Conservation (phyloP, 164 flowering plant genomes). For the Magnolia changhungtana region DNA sequence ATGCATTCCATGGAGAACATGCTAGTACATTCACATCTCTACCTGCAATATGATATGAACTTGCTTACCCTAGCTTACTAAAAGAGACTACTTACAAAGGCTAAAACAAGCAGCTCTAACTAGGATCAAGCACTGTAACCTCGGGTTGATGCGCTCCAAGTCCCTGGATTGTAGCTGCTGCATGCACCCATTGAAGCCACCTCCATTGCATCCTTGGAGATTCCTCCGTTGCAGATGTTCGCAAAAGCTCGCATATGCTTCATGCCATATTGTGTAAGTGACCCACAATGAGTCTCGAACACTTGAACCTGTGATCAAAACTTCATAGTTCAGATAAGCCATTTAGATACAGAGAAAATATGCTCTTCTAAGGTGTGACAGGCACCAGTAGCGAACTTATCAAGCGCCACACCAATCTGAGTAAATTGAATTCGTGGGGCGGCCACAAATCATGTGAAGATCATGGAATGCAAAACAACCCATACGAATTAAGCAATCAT, state of each 20-base stretch:
- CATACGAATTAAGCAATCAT: too few species aligned
- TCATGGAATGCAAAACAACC: too few species aligned
- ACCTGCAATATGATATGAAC: not conserved
- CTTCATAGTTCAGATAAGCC: not conserved
- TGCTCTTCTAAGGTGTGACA: too few species aligned
- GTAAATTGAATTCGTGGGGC: too few species aligned
- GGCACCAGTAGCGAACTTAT: too few species aligned
- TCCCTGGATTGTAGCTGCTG: slow-evolving; percentile 14
- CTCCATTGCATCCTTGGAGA: slow-evolving; percentile 43
- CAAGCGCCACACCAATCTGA: too few species aligned
- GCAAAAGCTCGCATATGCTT: slow-evolving; percentile 94
- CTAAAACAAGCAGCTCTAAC: not conserved
- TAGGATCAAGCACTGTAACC: slow-evolving; percentile 60
- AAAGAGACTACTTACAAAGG: not conserved
- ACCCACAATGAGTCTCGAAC: slow-evolving; percentile 75
- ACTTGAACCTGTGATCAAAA: slow-evolving; percentile 43
- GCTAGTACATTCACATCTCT: not conserved
- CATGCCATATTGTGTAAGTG: slow-evolving; percentile 87
- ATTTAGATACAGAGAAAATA: too few species aligned
- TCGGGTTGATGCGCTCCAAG: slow-evolving; percentile 36
- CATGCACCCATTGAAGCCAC: slow-evolving; percentile 58
- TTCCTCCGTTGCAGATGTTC: slow-evolving; percentile 70
- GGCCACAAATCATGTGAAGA: too few species aligned
- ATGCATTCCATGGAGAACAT: not conserved
- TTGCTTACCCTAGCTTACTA: not conserved